Evolutionary conservation across 306 rosid genomes (phyloP).

Genomic region (Ochetophila trinervis): DNA sequence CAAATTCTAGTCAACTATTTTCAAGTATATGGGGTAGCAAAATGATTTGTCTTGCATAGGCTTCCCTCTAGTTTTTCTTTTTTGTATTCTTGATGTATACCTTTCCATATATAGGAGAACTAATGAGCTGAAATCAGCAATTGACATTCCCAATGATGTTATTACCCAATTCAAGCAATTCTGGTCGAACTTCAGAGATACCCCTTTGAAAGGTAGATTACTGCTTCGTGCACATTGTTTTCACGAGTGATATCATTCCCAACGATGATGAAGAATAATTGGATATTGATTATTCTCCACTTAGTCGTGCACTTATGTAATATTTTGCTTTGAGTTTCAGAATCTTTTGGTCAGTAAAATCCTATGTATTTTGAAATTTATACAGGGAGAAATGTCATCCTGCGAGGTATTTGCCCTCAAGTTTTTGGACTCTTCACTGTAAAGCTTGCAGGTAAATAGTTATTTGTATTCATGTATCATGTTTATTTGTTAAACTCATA

Average conservation of each 20-base stretch:
- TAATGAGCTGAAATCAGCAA: slow-evolving; percentile 76
- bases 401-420: slow-evolving; percentile 90
- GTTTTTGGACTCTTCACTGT: slow-evolving; percentile 89
- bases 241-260: not conserved
- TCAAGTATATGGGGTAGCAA: slow-evolving; percentile 17
- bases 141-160: slow-evolving; percentile 59
- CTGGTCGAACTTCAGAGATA: slow-evolving; percentile 66
- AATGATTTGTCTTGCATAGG: not conserved
- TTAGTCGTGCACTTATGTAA: slow-evolving; percentile 9
- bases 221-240: slow-evolving; percentile 12
- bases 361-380: slow-evolving; percentile 14
- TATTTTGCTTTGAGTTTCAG: slow-evolving; percentile 22
- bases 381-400: slow-evolving; percentile 94
- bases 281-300: not conserved
- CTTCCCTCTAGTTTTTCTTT: not conserved
- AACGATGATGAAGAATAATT: not conserved
- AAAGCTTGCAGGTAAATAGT: slow-evolving; percentile 80
- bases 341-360: slow-evolving; percentile 8
- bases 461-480: not conserved
- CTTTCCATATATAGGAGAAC: slow-evolving; percentile 57
- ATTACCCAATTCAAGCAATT: slow-evolving; percentile 62
- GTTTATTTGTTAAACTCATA: not conserved
- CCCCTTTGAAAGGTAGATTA: slow-evolving; percentile 75
- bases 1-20: slow-evolving; percentile 9
- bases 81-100: not conserved